Base-by-base conservation (phyloP, 2,329 filamentous ascomycete genomes). In the Balansia obtecta region DNA sequence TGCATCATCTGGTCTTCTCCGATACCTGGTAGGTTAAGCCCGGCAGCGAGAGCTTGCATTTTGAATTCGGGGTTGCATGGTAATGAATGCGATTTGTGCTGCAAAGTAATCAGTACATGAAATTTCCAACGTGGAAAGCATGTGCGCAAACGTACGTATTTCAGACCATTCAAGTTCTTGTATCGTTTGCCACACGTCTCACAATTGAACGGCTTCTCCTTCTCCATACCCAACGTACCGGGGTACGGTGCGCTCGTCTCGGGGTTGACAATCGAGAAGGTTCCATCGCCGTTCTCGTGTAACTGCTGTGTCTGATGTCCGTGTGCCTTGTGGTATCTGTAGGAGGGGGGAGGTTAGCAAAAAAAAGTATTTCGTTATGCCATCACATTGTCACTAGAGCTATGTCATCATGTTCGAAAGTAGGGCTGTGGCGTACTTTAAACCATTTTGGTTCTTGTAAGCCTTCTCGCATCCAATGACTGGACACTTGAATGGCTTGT, bases 391-490 rank as follows among this genome's bases (percentile, higher is more conserved):
- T 12, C n/a, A 34, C 10, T 15, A 18, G 15, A n/a, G 13, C 22
- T 41, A 15, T 16, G 13, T 5, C 9, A 5, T 10, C 16, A 32
- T 20, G 2, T 12, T 37, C 34, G 11, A 2, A 16, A 6, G 43
- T 34, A 46, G 33, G 39, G 13, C n/a, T 16, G 20, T 13, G 54
- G 71, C 73, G 59, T 88, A 98, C 79, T 97, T 98, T 51, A 98
- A 75, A 46, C 93, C 93, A 59, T 98, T 98, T 66, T 97, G 93
- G 67, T 98, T 98, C 76, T 98, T 98, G 73, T 98, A 98, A 0
- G 93, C 91, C 74, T 98, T 98, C 68, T 97, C 93, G 63, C 93
- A 98, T 6, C 93, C 93, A 65, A 98, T 95, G 47, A 98, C 93
- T 1, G 93, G 93, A 62, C 93, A 98, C 65, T 90, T 87, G 75